These are phyloP conservation scores for Colletotrichum viniferum DNA, from an alignment of 2,329 filamentous ascomycete species.

Conservation along the genomic window DNA sequence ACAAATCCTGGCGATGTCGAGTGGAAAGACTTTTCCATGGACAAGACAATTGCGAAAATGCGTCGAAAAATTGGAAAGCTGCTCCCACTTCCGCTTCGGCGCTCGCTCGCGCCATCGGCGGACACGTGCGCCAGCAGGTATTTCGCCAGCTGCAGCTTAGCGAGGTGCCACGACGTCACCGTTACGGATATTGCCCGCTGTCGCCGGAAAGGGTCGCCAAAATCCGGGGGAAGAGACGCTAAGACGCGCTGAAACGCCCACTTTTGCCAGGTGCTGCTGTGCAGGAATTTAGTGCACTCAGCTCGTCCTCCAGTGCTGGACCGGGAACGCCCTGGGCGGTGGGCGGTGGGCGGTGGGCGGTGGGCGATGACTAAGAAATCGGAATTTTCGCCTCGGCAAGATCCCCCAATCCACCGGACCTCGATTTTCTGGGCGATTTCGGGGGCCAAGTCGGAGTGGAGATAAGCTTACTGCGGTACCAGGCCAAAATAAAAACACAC, in stretches of 20 bases:
- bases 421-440: background rate
- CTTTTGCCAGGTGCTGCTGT: background rate
- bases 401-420: background rate
- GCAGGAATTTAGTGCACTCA: background rate
- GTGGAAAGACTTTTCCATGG: constrained; percentile 1
- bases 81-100: background rate
- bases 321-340: background rate
- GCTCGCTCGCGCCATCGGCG: constrained; percentile 1
- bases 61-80: background rate
- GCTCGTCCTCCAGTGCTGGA: background rate
- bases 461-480: too few relatives aligned
- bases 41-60: constrained; percentile 7
- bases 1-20: background rate
- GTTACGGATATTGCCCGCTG: background rate
- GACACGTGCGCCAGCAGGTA: constrained; percentile 16
- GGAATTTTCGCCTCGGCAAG: background rate
- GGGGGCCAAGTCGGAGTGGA: constrained; percentile 3
- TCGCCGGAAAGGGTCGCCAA: constrained; percentile 8
- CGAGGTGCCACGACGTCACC: constrained; percentile 11
- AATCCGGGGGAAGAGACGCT: constrained; percentile 17
- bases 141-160: constrained; percentile 9
- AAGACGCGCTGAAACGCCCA: constrained; percentile 9
- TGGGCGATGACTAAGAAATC: background rate
- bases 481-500: too few relatives aligned
- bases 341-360: background rate